A percentile compares a stretch with the other conserved stretches of the same genome.
phyloP scores from a whole-genome alignment of 2,329 filamentous ascomycete species.

The Diaporthe aspalathi region DNA sequence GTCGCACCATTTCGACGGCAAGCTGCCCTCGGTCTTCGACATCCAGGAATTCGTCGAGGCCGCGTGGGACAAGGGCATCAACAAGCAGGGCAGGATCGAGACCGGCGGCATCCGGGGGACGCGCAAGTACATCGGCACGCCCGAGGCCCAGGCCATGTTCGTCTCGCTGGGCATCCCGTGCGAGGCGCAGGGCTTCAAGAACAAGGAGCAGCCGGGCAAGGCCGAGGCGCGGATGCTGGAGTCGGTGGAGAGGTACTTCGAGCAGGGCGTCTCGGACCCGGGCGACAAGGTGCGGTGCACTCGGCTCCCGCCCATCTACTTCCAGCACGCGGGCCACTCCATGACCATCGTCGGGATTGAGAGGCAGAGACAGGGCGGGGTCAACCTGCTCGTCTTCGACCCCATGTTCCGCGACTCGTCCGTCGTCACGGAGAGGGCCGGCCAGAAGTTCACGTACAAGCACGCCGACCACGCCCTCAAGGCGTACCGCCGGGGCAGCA shows the following conservation, averaged over 20 bases:
- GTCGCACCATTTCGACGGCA: conserved; percentile 67
- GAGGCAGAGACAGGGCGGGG: conserved; percentile 69
- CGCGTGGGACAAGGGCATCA: conserved; percentile 90
- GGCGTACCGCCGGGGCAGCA: conserved; percentile 77
- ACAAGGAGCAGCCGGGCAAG: conserved; percentile 55
- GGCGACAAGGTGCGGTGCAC: conserved; percentile 76
- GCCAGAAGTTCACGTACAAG: conserved; percentile 56
- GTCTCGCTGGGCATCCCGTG: conserved; percentile 75
- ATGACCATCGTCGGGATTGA: conserved; percentile 91
- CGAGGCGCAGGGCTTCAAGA: conserved; percentile 70
- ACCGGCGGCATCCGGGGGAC: conserved; percentile 90
- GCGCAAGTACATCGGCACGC: conserved; percentile 94
- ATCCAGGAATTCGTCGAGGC: conserved; percentile 88
- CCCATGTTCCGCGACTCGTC: conserved; percentile 81
- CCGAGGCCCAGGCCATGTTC: conserved; percentile 88
- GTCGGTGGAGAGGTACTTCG: conserved; percentile 81
- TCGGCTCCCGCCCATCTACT: conserved; percentile 83
- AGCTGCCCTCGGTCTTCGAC: conserved; percentile 80
- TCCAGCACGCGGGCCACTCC: conserved; percentile 91
- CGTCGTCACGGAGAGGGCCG: conserved; percentile 70
- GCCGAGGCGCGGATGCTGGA: conserved; percentile 70
- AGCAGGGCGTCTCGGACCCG: conserved; percentile 60
- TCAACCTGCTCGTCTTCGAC: conserved; percentile 87
- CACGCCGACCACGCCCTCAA: conserved; percentile 69
- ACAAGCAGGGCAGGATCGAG: conserved; percentile 77